Base-by-base conservation (phyloP, 345 rosid species). In the Acer campestre region DNA sequence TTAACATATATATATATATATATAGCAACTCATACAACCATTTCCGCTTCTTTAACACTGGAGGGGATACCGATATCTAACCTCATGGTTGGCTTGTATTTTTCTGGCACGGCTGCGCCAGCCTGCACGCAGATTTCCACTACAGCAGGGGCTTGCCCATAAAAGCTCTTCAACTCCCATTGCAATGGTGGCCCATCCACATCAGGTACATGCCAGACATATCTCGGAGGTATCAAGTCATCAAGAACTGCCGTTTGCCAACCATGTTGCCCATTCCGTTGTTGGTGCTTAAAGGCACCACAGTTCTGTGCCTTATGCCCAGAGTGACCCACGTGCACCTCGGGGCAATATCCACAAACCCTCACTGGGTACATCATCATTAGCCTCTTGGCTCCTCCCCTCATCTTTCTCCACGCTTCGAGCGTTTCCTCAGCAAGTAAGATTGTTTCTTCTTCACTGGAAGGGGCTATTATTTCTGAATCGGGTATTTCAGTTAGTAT, bases 281-380 rank as follows among this genome's bases (percentile, higher is more conserved):
- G 99, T 61, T 93, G 99, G 83, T 95, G 99, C 88, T 95, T 95
- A 85, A 85, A 88, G 1, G 96, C 97, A 5, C 98, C 99, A 1
- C 99, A 95, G 85, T 93, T 92, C 84, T 92, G 97, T 1, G 98
- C 93, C 84, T 93, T 95, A 86, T 95, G 99, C 49, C 99, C 98
- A 0, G 89, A 84, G 5, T 94, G 84, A 66, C 98, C 98, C 4
- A 95, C 93, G n/a, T 95, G 98, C 49, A 95, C 89, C 82, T 96
- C 98, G 0, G 97, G 99, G 78, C 99, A 96, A 79, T 94, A 96
- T 49, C 99, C 99, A 56, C 99, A 96, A 38, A 94, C 98, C 86
- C 98, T 87, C 58, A 92, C 97, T 0, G 72, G 86, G 84, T 96
- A 96, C 91, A 92, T 79, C 84, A 78, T 86, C 99, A 92, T 96